Percentiles rank a stretch among this genome's conserved stretches.
phyloP scores from a whole-genome alignment of 495 filamentous ascomycete genomes.

The Aspergillus wentii region DNA sequence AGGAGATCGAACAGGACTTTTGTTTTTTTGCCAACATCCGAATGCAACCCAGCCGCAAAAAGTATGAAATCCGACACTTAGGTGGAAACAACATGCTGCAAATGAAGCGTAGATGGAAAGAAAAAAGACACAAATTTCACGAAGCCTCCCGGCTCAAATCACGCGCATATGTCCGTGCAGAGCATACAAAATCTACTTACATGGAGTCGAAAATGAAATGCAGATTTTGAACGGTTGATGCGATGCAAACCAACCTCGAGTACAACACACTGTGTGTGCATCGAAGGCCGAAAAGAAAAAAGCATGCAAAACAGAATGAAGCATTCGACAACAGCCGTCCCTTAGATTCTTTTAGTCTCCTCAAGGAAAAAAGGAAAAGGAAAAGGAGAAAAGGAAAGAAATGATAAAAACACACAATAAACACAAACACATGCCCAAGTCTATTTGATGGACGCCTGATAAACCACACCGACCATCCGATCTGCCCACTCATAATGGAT shows the following conservation, averaged over 20 bases:
- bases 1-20: not conserved
- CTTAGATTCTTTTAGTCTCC: slow-evolving; percentile 10
- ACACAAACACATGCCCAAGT: slow-evolving; percentile 42
- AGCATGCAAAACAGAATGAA: slow-evolving; percentile 14
- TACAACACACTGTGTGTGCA: slow-evolving; percentile 7
- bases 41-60: slow-evolving; percentile 7
- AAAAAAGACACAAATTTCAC: slow-evolving; percentile 3
- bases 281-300: slow-evolving; percentile 7
- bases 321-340: slow-evolving; percentile 26
- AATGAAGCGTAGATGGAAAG: slow-evolving; percentile 1
- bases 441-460: slow-evolving; percentile 45
- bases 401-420: slow-evolving; percentile 17
- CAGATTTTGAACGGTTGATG: slow-evolving; percentile 13
- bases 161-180: slow-evolving; percentile 15
- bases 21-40: not conserved
- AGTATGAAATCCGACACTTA: slow-evolving; percentile 13
- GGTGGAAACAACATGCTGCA: slow-evolving; percentile 11
- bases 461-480: slow-evolving; percentile 37
- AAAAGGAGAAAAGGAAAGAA: too few relatives aligned
- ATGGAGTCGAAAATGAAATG: slow-evolving; percentile 13
- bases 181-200: slow-evolving; percentile 20
- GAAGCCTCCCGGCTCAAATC: slow-evolving; percentile 7
- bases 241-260: slow-evolving; percentile 16
- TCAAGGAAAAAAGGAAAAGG: slow-evolving; percentile 5
- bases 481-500: slow-evolving; percentile 31